Conservation (phyloP, 208 protist genomes). For the Acanthamoeba lenticulata region DNA sequence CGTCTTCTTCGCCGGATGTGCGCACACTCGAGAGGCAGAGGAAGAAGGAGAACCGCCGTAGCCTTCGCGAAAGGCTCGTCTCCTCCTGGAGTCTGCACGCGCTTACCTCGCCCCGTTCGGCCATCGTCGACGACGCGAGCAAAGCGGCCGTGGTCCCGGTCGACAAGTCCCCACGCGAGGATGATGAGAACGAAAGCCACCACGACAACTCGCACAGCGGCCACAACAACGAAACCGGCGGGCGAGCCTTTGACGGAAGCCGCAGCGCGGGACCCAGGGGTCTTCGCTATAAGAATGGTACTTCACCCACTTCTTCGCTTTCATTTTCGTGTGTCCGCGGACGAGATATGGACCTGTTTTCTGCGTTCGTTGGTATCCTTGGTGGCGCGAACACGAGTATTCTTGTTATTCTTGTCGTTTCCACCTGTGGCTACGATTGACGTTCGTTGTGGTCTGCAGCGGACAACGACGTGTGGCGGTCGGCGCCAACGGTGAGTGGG, state of each 20-base stretch:
- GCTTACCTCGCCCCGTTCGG: background rate
- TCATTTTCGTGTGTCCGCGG: background rate
- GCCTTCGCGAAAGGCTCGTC: background rate
- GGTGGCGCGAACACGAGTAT: too few species aligned
- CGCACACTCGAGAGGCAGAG: background rate
- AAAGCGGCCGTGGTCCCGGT: background rate
- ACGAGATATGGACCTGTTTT: too few species aligned
- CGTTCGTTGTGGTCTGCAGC: too few species aligned
- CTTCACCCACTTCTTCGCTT: background rate
- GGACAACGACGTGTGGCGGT: background rate
- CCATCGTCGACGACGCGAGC: background rate
- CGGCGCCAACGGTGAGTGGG: background rate
- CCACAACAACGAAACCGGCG: background rate
- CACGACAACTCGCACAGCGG: background rate
- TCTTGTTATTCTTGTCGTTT: background rate
- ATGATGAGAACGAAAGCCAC: background rate
- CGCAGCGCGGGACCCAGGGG: background rate
- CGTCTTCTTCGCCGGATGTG: background rate
- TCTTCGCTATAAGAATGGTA: constrained; percentile 15
- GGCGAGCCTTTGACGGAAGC: background rate
- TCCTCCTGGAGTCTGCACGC: background rate
- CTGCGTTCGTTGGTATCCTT: too few species aligned
- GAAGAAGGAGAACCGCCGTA: background rate
- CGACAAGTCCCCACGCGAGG: background rate
- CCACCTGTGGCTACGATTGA: too few species aligned